Conservation (phyloP, 176 grass and related monocot genomes). For the Cenchrus americanus region DNA sequence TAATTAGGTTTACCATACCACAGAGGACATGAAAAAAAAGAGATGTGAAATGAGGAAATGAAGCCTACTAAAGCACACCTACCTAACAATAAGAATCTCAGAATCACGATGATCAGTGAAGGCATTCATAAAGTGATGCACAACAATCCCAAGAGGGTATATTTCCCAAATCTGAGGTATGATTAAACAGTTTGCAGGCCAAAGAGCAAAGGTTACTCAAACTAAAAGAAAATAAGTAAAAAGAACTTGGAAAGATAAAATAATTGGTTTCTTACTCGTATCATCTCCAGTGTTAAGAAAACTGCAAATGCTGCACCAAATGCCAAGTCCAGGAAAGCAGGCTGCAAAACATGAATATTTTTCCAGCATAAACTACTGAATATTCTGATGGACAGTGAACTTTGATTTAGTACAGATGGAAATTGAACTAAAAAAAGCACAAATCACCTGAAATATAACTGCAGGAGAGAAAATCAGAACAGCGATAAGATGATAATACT, state of each 20-base stretch:
- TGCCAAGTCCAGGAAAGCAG: slow-evolving; percentile 92
- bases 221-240: slow-evolving; percentile 3
- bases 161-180: slow-evolving; percentile 78
- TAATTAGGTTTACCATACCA: slow-evolving; percentile 18
- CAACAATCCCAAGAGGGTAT: slow-evolving; percentile 72
- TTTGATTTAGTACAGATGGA: neutral
- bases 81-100: slow-evolving; percentile 94
- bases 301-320: slow-evolving; percentile 94
- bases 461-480: slow-evolving; percentile 92
- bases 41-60: slow-evolving; percentile 16
- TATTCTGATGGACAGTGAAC: slow-evolving; percentile 4
- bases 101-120: slow-evolving; percentile 99
- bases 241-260: slow-evolving; percentile 12
- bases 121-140: slow-evolving; percentile 98
- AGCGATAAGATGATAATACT: slow-evolving; percentile 93
- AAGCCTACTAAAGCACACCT: slow-evolving; percentile 17
- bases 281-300: slow-evolving; percentile 96
- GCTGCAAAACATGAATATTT: slow-evolving; percentile 59
- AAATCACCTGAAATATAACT: slow-evolving; percentile 84
- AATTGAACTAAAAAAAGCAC: slow-evolving; percentile 9
- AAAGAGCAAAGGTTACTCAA: slow-evolving; percentile 27
- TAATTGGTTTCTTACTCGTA: slow-evolving; percentile 59
- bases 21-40: neutral
- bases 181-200: slow-evolving; percentile 29
- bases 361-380: slow-evolving; percentile 30